Evolutionary conservation across 2,329 filamentous ascomycete species (phyloP).

Genomic region (Nannizziopsis barbatae): DNA sequence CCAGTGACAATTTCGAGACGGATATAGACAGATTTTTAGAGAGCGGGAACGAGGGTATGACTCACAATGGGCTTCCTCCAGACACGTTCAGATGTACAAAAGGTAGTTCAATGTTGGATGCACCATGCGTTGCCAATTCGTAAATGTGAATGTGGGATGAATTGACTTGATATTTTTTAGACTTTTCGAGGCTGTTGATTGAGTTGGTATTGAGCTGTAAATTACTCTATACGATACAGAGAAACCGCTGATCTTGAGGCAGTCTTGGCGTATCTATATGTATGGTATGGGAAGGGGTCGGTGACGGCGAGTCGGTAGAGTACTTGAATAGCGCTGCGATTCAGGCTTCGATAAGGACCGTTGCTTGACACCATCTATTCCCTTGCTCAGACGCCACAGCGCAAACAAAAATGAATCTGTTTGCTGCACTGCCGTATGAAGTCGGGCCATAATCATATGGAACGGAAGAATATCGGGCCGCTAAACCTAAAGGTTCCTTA

Average conservation of each 20-base stretch:
- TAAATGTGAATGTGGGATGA: constrained; percentile 2
- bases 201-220: neutral
- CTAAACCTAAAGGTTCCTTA: neutral
- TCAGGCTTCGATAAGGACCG: too few relatives aligned
- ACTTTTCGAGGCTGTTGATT: neutral
- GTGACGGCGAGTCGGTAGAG: too few relatives aligned
- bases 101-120: too few relatives aligned
- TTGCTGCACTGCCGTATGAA: neutral
- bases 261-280: neutral
- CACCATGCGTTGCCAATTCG: too few relatives aligned
- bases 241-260: neutral
- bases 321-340: too few relatives aligned
- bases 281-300: neutral
- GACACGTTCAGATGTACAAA: too few relatives aligned
- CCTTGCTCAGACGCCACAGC: neutral
- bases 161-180: neutral
- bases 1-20: neutral
- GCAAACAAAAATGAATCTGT: neutral
- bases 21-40: neutral
- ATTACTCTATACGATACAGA: neutral
- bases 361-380: neutral
- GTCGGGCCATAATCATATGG: neutral
- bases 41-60: neutral
- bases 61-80: constrained; percentile 6
- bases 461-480: constrained; percentile 2